phyloP scores from a whole-genome alignment of 2,329 filamentous ascomycete genomes.

The Helminthosporium solani region DNA sequence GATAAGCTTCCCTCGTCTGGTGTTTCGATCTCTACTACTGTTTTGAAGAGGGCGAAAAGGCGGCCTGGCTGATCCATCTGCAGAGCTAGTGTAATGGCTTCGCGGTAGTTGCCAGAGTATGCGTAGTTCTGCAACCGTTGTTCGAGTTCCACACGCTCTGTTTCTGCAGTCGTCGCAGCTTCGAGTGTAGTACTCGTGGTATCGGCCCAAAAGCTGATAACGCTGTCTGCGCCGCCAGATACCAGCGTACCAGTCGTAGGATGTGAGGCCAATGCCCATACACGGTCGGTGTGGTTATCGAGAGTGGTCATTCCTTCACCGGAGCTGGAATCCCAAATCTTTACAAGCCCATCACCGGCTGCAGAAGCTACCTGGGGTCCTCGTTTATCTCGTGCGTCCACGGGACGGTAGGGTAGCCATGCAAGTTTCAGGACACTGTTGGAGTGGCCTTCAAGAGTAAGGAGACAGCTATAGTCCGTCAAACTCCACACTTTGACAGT shows the following conservation, averaged over 20 bases:
- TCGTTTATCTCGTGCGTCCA: constrained; percentile 51
- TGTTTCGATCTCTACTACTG: constrained; percentile 65
- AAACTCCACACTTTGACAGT: constrained; percentile 95
- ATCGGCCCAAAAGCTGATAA: constrained; percentile 93
- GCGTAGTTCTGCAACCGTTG: constrained; percentile 94
- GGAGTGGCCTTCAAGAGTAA: constrained; percentile 94
- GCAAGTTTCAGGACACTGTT: constrained; percentile 92
- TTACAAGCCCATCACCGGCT: constrained; percentile 91
- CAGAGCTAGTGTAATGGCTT: constrained; percentile 87
- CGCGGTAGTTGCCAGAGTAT: constrained; percentile 80
- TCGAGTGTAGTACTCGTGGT: constrained; percentile 79
- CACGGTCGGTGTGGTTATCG: constrained; percentile 94
- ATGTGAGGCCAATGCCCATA: constrained; percentile 83
- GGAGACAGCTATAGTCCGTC: constrained; percentile 84
- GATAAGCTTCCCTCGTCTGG: constrained; percentile 65
- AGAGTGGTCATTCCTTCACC: constrained; percentile 86
- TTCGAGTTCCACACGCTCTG: constrained; percentile 85
- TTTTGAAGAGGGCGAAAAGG: constrained; percentile 78
- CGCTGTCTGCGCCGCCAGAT: constrained; percentile 89
- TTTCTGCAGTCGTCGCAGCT: constrained; percentile 70
- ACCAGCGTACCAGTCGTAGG: constrained; percentile 67
- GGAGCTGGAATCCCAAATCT: constrained; percentile 87
- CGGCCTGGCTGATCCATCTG: constrained; percentile 92
- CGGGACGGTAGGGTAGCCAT: constrained; percentile 66
- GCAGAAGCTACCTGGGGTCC: constrained; percentile 78